Conservation (phyloP, 192 early-diverging fungal species). For the Coemansia sp. region DNA sequence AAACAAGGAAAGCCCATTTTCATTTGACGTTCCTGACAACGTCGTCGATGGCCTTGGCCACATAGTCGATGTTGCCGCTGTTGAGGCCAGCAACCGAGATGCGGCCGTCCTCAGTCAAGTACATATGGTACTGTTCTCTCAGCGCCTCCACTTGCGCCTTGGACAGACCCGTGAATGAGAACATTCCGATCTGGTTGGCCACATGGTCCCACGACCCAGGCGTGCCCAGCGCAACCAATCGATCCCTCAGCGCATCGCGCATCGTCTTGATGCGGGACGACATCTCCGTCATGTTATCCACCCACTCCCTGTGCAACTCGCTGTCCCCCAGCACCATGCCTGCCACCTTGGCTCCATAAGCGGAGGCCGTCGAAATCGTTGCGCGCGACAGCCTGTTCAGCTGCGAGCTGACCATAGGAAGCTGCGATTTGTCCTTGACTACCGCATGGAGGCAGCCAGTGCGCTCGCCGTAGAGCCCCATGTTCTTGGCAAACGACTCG, state of each 20-base stretch:
- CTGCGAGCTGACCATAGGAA: conserved; percentile 72
- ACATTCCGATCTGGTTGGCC: conserved; percentile 97
- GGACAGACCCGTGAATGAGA: conserved; percentile 88
- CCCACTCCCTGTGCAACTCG: conserved; percentile 82
- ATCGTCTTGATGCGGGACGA: conserved; percentile 87
- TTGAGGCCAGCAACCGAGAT: conserved; percentile 95
- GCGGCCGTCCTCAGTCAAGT: conserved; percentile 92
- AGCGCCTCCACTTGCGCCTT: conserved; percentile 75
- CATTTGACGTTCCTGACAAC: conserved; percentile 74
- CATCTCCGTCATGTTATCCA: conserved; percentile 74
- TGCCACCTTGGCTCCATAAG: conserved; percentile 88
- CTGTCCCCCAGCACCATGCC: conserved; percentile 78
- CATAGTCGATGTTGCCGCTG: conserved; percentile 80
- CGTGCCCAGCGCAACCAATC: conserved; percentile 71
- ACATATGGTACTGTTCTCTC: conserved; percentile 85
- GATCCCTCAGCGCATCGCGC: conserved; percentile 68
- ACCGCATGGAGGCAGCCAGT: conserved; percentile 85
- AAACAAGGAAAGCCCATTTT: not conserved
- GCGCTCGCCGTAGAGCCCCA: conserved; percentile 96
- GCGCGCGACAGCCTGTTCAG: conserved; percentile 80
- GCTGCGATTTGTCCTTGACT: conserved; percentile 51
- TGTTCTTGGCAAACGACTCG: conserved; percentile 98
- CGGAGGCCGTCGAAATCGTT: conserved; percentile 87
- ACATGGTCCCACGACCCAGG: conserved; percentile 98
- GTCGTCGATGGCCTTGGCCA: conserved; percentile 87